phyloP scores from a whole-genome alignment of 306 rosid genomes.

The Cyclanthera cordifolia region DNA sequence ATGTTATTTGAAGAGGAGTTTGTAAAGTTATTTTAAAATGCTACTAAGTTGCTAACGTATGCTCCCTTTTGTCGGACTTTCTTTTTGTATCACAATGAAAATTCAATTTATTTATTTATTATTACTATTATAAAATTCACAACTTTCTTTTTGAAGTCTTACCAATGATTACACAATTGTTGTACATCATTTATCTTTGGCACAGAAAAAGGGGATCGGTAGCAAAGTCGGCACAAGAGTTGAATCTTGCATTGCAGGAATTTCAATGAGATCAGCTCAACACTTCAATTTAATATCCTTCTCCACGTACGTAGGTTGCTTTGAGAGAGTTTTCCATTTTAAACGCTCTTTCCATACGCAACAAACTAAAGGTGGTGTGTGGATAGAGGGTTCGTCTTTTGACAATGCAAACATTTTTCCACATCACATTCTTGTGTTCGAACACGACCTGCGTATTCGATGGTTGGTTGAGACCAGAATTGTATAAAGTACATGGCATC shows the following conservation, averaged over 20 bases:
- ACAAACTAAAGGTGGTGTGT: neutral
- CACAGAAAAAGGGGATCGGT: slow-evolving; percentile 85
- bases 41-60: no score
- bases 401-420: neutral
- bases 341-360: neutral
- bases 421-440: neutral
- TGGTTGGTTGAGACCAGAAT: no score
- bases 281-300: neutral
- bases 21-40: no score
- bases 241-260: slow-evolving; percentile 73
- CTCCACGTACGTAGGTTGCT: neutral
- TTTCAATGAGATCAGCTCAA: slow-evolving; percentile 5
- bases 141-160: no score
- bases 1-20: no score
- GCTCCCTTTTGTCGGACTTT: no score
- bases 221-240: slow-evolving; percentile 82
- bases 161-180: no score
- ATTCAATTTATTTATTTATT: no score
- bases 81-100: no score
- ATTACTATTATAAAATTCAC: no score
- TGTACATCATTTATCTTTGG: no score
- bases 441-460: neutral
- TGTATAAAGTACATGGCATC: neutral
- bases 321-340: neutral
- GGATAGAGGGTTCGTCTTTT: neutral